Base-by-base conservation (phyloP, 2,329 filamentous ascomycete genomes). In the Hymenotorrendiella dingleyae region DNA sequence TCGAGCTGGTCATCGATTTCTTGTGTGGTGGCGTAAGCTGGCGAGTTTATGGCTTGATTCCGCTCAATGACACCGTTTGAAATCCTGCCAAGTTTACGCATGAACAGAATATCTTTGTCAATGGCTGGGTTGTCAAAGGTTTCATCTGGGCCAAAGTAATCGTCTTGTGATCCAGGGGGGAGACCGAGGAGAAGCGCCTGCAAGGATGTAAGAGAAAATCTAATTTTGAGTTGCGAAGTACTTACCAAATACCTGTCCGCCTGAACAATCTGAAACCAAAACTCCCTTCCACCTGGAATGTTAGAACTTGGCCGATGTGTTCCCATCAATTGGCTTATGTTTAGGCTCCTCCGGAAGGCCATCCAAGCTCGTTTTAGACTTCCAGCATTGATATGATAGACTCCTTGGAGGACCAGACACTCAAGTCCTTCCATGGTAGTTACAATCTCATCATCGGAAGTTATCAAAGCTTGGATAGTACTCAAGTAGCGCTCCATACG, bases 301-400 rank as follows among this genome's bases (percentile, higher is more conserved):
- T 40, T 35, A 17, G 44, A 43, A 16, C 17, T 35, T 4, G 24
- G 27, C 32, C 40, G 35, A 20, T 46, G 33, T 5, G 43, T 40
- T 9, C 44, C 44, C 36, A 46, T 43, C 11, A 61, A 46, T 40
- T 61, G 56, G 14, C 67, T 72, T 26, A 77, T 61, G 34, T 64
- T 67, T 24, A 78, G 57, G 4, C 71, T 71, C 4, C 72, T 64
- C 0, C 75, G 66, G 26, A 62, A 62, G 0, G 62, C 58, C 4
- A 74, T 49, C 69, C 70, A 76, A 0, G 70, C 64, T 33, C 72
- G 71, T 17, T 74, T 68, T 3, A 74, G 58, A 21, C 69, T 65
- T 1, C 74, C 74, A 0, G 57, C 55, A 21, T 74, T 73, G 21
- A 66, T 67, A 6, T 69, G 60, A 48, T 67, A 72, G 17, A 72